phyloP scores from a whole-genome alignment of 345 rosid genomes.

The Aegle marmelos region DNA sequence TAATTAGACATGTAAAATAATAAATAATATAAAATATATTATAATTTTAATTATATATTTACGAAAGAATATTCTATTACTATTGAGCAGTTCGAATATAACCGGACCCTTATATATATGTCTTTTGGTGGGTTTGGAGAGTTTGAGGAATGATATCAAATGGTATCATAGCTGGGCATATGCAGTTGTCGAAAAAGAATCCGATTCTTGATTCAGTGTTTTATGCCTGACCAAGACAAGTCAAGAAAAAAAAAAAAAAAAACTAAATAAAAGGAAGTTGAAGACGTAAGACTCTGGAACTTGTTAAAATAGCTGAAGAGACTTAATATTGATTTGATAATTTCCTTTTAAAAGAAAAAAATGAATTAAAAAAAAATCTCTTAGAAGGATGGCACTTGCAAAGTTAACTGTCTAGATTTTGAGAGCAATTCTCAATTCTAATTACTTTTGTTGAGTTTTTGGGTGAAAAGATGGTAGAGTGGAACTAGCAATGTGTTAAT shows the following conservation, averaged over 20 bases:
- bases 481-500: too few species aligned
- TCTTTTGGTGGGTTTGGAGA: too few species aligned
- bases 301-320: background rate
- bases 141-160: background rate
- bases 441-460: background rate
- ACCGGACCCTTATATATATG: too few species aligned
- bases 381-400: background rate
- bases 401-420: background rate
- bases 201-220: background rate
- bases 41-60: too few species aligned
- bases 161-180: conserved; percentile 11
- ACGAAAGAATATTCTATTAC: too few species aligned
- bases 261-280: background rate
- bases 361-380: background rate
- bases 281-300: background rate
- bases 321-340: background rate
- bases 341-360: too few species aligned
- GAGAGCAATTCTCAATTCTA: background rate
- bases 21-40: too few species aligned
- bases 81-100: too few species aligned
- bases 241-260: background rate
- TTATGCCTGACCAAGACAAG: too few species aligned
- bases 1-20: too few species aligned
- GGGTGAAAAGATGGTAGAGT: background rate
- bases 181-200: background rate